Evolutionary conservation across 1,139 yeast genomes (phyloP).

Genomic region (Zhuliangozyma blackwelliae): DNA sequence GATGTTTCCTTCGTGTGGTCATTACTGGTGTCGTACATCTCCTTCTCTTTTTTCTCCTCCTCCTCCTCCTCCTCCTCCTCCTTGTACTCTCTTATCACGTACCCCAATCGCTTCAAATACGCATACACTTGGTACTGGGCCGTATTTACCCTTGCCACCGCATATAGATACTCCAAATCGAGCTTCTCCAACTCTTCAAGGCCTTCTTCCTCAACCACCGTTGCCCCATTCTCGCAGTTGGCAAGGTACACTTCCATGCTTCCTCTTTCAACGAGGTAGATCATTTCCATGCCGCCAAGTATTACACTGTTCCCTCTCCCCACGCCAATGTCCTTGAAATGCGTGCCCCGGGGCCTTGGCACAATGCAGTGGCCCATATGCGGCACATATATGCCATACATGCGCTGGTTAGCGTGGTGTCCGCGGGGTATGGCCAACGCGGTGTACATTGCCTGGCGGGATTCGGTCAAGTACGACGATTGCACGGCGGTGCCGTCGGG

Average conservation of each 20-base stretch:
- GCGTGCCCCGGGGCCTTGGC: slow-evolving; percentile 64
- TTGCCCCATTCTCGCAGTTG: too few relatives aligned
- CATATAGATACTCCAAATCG: slow-evolving; percentile 64
- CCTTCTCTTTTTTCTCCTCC: slow-evolving; percentile 10
- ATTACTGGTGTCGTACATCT: not conserved
- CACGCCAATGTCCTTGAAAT: slow-evolving; percentile 67
- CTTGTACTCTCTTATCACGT: slow-evolving; percentile 40
- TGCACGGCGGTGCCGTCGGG: slow-evolving; percentile 77
- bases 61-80: too few relatives aligned
- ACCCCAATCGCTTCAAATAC: slow-evolving; percentile 75
- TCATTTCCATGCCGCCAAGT: slow-evolving; percentile 61
- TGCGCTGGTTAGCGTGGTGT: slow-evolving; percentile 46
- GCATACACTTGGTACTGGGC: slow-evolving; percentile 70
- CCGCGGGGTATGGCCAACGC: slow-evolving; percentile 62
- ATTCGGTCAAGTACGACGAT: slow-evolving; percentile 42
- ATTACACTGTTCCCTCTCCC: slow-evolving; percentile 37
- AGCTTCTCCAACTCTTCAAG: slow-evolving; percentile 34
- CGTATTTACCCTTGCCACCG: slow-evolving; percentile 32
- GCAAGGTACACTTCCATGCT: slow-evolving; percentile 54
- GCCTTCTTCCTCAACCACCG: slow-evolving; percentile 8
- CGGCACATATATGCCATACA: slow-evolving; percentile 46
- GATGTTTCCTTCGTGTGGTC: not conserved
- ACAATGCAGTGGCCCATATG: slow-evolving; percentile 42
- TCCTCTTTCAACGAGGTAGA: slow-evolving; percentile 83
- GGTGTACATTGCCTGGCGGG: slow-evolving; percentile 68